Conservation (phyloP, 257 asterid genomes). For the Ilex aquifolium region DNA sequence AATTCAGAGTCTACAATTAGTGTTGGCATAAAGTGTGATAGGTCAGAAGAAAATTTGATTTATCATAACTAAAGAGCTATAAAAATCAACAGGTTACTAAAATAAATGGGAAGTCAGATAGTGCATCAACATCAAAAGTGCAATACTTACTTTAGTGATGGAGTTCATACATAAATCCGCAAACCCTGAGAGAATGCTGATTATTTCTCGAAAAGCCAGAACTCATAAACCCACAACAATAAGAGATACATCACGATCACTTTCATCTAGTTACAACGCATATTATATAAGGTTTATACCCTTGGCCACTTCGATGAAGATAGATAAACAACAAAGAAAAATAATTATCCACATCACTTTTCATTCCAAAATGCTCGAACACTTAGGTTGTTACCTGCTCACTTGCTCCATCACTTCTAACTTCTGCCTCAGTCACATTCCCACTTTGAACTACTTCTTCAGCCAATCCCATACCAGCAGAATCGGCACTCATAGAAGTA, state of each 20-base stretch:
- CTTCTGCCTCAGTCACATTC: slow-evolving; percentile 19
- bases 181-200: too few species aligned
- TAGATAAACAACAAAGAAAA: neutral
- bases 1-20: too few species aligned
- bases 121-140: too few species aligned
- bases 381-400: slow-evolving; percentile 31
- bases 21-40: too few species aligned
- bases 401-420: slow-evolving; percentile 21
- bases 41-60: too few species aligned
- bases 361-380: neutral
- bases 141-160: too few species aligned
- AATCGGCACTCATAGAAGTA: slow-evolving; percentile 2
- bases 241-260: neutral
- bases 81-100: too few species aligned
- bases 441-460: slow-evolving; percentile 11
- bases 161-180: too few species aligned
- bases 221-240: too few species aligned
- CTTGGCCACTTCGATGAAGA: neutral
- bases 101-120: too few species aligned
- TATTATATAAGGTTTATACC: neutral
- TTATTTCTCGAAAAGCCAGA: too few species aligned
- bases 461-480: slow-evolving; percentile 16
- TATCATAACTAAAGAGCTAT: too few species aligned
- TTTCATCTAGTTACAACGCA: neutral
- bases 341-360: slow-evolving; percentile 7